These are phyloP conservation scores for Zygoascus hellenicus DNA, from an alignment of 1,139 yeast genomes.

Conservation along the genomic window DNA sequence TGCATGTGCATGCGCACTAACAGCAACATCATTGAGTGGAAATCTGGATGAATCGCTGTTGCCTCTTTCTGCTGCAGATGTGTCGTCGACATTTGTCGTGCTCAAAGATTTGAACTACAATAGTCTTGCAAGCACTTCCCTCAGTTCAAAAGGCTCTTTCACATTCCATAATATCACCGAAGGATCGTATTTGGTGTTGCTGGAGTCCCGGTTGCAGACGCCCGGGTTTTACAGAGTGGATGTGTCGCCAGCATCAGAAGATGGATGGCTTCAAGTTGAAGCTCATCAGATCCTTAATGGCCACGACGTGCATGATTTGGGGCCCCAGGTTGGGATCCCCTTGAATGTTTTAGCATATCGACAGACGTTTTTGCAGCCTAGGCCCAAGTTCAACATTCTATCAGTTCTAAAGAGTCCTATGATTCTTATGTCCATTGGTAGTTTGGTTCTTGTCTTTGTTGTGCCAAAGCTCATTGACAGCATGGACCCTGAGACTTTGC, in stretches of 20 bases:
- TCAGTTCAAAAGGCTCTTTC: conserved; percentile 23
- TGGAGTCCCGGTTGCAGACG: conserved; percentile 19
- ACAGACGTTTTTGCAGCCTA: conserved; percentile 21
- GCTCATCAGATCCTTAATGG: conserved; percentile 28
- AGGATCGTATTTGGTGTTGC: conserved; percentile 26
- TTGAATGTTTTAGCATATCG: conserved; percentile 21
- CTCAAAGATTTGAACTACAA: conserved; percentile 6
- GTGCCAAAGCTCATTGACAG: conserved; percentile 32
- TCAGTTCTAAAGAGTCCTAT: conserved; percentile 35
- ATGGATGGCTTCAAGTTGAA: conserved; percentile 17
- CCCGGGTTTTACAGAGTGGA: conserved; percentile 24
- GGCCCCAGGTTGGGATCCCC: conserved; percentile 30
- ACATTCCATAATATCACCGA: conserved; percentile 25
- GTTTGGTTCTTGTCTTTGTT: conserved; percentile 32
- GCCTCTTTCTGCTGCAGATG: conserved; percentile 12
- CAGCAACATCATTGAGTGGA: conserved; percentile 5
- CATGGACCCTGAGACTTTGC: conserved; percentile 35
- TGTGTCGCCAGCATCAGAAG: conserved; percentile 20
- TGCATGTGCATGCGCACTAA: too few species aligned
- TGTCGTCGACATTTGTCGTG: conserved; percentile 10
- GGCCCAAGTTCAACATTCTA: conserved; percentile 32
- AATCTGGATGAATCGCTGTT: conserved; percentile 8
- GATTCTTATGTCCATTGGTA: conserved; percentile 33
- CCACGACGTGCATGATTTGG: conserved; percentile 27
- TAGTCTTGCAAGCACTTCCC: conserved; percentile 1